Conservation (phyloP, 306 rosid species). For the Pyrus pyrifolia region DNA sequence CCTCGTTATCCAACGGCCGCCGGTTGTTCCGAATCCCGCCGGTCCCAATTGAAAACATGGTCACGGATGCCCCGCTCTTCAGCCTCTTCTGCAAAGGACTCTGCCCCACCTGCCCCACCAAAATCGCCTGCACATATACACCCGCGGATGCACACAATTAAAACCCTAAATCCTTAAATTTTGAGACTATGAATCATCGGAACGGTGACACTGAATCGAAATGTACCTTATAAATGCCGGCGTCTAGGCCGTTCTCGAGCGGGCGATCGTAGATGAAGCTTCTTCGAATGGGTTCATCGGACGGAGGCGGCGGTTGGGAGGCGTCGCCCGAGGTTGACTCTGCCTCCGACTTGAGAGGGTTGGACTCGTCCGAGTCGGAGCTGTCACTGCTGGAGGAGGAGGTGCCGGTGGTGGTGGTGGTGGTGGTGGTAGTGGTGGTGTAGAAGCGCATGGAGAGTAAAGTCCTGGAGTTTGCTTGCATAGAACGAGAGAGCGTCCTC, state of each 20-base stretch:
- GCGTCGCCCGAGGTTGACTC: conserved; percentile 1
- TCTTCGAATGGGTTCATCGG: background rate
- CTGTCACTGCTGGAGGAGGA: conserved; percentile 24
- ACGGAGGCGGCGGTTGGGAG: conserved; percentile 17
- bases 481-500: conserved; percentile 41
- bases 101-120: conserved; percentile 81
- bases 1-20: conserved; percentile 67
- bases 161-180: conserved; percentile 2
- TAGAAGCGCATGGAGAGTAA: conserved; percentile 22
- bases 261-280: conserved; percentile 21
- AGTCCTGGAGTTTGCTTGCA: conserved; percentile 23
- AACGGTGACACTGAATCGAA: background rate
- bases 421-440: conserved; percentile 13
- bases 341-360: background rate
- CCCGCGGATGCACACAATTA: background rate
- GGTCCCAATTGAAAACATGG: conserved; percentile 64
- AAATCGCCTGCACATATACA: conserved; percentile 50
- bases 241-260: conserved; percentile 74
- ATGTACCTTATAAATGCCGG: conserved; percentile 66
- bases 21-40: conserved; percentile 89
- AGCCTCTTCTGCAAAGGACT: conserved; percentile 78
- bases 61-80: conserved; percentile 50
- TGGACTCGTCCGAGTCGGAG: conserved; percentile 24
- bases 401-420: background rate
- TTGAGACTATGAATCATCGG: background rate